phyloP scores from a whole-genome alignment of 495 filamentous ascomycete genomes.

The Penicillium cataractarum region DNA sequence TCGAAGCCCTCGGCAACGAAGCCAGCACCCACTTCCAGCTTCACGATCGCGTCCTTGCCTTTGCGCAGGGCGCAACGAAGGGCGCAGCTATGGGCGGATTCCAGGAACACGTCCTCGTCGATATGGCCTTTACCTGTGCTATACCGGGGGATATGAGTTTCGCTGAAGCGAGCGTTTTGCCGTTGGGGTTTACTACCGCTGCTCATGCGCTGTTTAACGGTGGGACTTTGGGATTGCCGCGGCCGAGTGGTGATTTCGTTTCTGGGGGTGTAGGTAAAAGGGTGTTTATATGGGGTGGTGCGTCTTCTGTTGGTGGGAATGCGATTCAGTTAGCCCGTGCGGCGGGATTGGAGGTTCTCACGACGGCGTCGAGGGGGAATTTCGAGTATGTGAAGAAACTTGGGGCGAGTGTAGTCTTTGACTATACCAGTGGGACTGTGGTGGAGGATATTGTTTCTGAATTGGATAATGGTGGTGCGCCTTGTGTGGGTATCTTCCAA shows the following conservation, averaged over 20 bases:
- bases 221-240: background rate
- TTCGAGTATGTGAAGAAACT: background rate
- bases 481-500: background rate
- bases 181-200: background rate
- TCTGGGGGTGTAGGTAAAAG: background rate
- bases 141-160: background rate
- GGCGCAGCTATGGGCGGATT: background rate
- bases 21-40: constrained; percentile 45
- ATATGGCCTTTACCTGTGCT: background rate
- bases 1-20: constrained; percentile 48
- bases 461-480: background rate
- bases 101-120: background rate
- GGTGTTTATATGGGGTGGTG: constrained; percentile 61
- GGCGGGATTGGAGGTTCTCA: background rate
- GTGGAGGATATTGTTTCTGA: background rate
- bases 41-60: constrained; percentile 38
- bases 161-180: background rate
- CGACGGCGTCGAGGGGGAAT: background rate
- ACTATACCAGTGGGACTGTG: background rate
- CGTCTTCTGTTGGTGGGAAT: constrained; percentile 57
- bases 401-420: background rate
- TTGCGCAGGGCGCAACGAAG: constrained; percentile 9
- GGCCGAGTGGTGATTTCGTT: background rate
- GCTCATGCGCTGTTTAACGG: background rate
- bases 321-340: constrained; percentile 30